Evolutionary conservation across 306 rosid species (phyloP), one percentile per base, ranked within the genome.

Genomic region (Cicer yamashitae): DNA sequence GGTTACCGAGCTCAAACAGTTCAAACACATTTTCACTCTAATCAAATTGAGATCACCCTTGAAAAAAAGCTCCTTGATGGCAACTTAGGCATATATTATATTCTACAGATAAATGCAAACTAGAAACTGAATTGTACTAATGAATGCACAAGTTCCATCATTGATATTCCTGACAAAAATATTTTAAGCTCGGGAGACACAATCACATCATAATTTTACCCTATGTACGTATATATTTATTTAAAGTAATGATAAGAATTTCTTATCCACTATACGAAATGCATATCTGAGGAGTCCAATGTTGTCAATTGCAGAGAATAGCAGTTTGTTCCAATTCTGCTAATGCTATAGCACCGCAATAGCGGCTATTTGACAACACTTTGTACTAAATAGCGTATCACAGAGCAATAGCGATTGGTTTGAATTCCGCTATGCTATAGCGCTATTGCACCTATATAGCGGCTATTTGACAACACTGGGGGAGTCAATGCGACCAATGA

Each of bases 181-280:
- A 58, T 11, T 58, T 30, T 59, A 59, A 11, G 65, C 65, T 30
- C 43, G 12, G 2, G 12, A 30, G 17, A 59, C 65, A 59, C 11
- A 17, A 2, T 57, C 30, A 12, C 41, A 59, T 30, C 2, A 30
- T 30, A 25, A 34, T 25, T 58, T 58, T 58, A 58, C 15, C 8
- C 43, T 58, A 2, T 6, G 7, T 52, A 52, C 2, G 64, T 6
- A 10, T 6, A 10, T 25, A 30, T 54, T 20, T 56, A 56, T 39
- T 48, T 53, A 3, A 48, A 51, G 9, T 10, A 56, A 45, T 45
- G n/a, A 18, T 44, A 10, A 4, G 40, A 18, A 52, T 17, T 61
- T 38, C 43, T 77, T 37, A 45, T 46, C 51, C 53, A 70, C 7
- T 60, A 13, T 12, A 60, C 47, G 41, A 58, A 62, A 60, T 70